A percentile compares a stretch with the other conserved stretches of the same genome.
phyloP scores from a whole-genome alignment of 2,329 filamentous ascomycete genomes.

The Fusarium coffeatum region DNA sequence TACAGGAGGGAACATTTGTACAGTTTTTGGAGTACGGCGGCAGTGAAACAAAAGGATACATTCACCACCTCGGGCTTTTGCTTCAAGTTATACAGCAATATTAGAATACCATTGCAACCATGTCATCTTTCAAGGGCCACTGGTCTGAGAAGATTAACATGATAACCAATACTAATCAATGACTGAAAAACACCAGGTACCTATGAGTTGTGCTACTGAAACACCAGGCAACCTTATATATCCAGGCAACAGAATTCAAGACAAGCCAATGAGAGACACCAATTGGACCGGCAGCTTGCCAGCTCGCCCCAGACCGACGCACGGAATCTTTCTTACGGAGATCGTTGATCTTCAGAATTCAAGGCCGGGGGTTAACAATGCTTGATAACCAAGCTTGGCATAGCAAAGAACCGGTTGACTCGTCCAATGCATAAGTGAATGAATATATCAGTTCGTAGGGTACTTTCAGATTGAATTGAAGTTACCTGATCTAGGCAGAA shows the following conservation, averaged over 20 bases:
- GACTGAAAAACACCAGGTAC: not conserved
- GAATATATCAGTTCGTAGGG: not conserved
- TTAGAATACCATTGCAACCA: not conserved
- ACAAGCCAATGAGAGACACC: not conserved
- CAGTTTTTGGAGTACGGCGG: constrained; percentile 16
- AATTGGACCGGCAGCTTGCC: not conserved
- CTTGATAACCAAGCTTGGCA: not conserved
- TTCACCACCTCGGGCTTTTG: not conserved
- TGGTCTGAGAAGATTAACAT: not conserved
- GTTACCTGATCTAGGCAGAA: not conserved
- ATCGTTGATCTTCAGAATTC: not conserved
- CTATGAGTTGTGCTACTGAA: not conserved
- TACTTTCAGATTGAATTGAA: not conserved
- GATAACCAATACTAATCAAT: not conserved
- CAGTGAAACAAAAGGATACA: not conserved
- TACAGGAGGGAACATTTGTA: constrained; percentile 12
- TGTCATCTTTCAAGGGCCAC: not conserved
- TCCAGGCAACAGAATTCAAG: not conserved
- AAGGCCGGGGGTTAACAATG: not conserved
- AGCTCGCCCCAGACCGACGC: not conserved
- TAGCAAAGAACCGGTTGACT: not conserved
- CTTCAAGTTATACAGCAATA: not conserved
- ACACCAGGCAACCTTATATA: not conserved
- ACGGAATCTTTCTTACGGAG: not conserved
- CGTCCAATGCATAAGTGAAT: not conserved